Evolutionary conservation across 164 flowering plant species (phyloP), one percentile per base, ranked within the genome.

Genomic region (Houttuynia cordata): DNA sequence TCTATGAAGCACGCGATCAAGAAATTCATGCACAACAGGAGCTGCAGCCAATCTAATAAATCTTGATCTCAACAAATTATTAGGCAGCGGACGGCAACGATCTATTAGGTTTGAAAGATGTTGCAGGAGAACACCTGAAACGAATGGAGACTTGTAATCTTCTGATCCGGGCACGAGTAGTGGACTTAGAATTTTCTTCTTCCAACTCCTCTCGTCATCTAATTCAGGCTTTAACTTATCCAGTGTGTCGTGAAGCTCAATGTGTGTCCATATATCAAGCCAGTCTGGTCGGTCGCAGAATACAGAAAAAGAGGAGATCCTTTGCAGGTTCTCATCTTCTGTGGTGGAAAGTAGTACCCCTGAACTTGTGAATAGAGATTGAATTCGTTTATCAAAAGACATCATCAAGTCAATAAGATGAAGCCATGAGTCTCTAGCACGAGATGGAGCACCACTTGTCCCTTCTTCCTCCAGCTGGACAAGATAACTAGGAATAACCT

Each of bases 221-320:
- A 80, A 59, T 54, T 80, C 84, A 61, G 74, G 70, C 55, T 83
- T 85, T 65, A 91, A 64, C 74, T 90, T 88, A 59, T 79, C 78
- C 21, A 80, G 68, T 0, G 63, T 54, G 21, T 88, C 93, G 62
- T 59, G 59, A 22, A 80, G 82, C 78, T 91, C 99, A 63, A 91
- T 79, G 64, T 85, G 79, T 24, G 93, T 86, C 99, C 97, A 94
- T 64, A 85, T 59, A 62, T 91, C 87, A 66, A 94, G 90, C 99
- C 99, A 94, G 73, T 86, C 97, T 18, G 96, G 96, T 34, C 93
- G 75, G 74, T 91, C 99, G 69, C 82, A 81, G 68, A 94, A 94
- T 49, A 91, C 84, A 30, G 84, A 75, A 53, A 90, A 62, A 59
- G 85, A 79, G 40, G 96, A 91, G 52, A 91, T 65, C 64, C 80